Evolutionary conservation across 345 rosid species (phyloP).

Genomic region (Gossypium rotundifolium): DNA sequence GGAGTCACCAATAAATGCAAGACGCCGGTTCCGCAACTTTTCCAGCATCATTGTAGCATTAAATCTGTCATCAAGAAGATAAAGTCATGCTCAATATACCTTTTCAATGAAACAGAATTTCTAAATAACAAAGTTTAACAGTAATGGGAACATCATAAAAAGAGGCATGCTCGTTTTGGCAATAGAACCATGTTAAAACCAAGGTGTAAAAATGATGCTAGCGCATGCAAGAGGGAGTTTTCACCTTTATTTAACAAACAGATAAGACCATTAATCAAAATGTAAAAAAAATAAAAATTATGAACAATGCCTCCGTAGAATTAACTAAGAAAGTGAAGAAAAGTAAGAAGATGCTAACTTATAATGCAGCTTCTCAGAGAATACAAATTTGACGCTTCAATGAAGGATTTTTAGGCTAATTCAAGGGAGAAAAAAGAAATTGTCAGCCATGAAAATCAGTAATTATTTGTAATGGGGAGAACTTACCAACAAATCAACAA

Average conservation of each 20-base stretch:
- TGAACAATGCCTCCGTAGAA: no score
- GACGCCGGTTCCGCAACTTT: slow-evolving; percentile 49
- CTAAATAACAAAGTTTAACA: slow-evolving; percentile 1
- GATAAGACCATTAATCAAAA: no score
- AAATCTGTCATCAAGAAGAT: slow-evolving; percentile 43
- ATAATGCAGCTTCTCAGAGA: not conserved
- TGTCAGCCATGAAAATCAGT: not conserved
- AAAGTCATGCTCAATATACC: not conserved
- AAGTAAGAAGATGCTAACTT: no score
- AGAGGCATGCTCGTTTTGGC: no score
- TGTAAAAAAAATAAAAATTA: no score
- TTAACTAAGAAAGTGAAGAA: no score
- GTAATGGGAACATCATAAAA: not conserved
- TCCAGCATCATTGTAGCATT: slow-evolving; percentile 64
- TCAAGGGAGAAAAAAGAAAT: not conserved
- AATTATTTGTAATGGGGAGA: not conserved
- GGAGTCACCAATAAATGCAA: slow-evolving; percentile 90
- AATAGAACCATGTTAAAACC: no score
- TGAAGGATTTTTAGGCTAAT: not conserved
- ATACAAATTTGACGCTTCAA: not conserved
- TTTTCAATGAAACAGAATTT: slow-evolving; percentile 12
- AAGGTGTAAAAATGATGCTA: no score
- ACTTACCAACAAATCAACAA: not conserved
- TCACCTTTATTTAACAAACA: no score
- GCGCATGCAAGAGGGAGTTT: no score